These are phyloP conservation scores for Datura wrightii DNA, from an alignment of 257 asterid genomes.

Conservation along the genomic window DNA sequence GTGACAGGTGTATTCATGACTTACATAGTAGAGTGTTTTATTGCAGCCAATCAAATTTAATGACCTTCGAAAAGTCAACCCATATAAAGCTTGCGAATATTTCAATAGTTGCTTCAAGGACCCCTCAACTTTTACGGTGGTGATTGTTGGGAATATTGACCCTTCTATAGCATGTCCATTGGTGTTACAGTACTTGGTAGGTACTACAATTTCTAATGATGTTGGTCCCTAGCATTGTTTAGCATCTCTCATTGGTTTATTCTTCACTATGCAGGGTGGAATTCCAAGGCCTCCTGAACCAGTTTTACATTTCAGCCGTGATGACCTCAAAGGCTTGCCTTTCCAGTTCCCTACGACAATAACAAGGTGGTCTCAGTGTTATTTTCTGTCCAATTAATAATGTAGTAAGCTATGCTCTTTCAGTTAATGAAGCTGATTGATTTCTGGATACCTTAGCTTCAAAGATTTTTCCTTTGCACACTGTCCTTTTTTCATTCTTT, in stretches of 20 bases:
- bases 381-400: constrained; percentile 32
- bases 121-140: constrained; percentile 87
- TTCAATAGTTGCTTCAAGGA: constrained; percentile 87
- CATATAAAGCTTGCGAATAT: constrained; percentile 82
- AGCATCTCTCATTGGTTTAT: constrained; percentile 32
- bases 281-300: constrained; percentile 80
- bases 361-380: constrained; percentile 57
- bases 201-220: constrained; percentile 37
- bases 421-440: constrained; percentile 22
- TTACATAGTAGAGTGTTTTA: constrained; percentile 32
- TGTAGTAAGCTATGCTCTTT: neutral
- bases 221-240: constrained; percentile 29
- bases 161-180: constrained; percentile 81
- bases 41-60: constrained; percentile 77
- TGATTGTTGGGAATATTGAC: constrained; percentile 90
- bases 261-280: constrained; percentile 73
- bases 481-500: neutral
- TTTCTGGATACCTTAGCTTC: constrained; percentile 29
- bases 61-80: constrained; percentile 85
- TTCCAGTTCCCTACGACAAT: constrained; percentile 79
- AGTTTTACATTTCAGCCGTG: constrained; percentile 74
- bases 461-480: constrained; percentile 4
- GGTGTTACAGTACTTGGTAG: constrained; percentile 81
- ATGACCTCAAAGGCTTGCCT: constrained; percentile 88
- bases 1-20: neutral